These are phyloP conservation scores for Schizophyllum amplum DNA, from an alignment of 1,284 basidiomycete genomes.

Conservation along the genomic window DNA sequence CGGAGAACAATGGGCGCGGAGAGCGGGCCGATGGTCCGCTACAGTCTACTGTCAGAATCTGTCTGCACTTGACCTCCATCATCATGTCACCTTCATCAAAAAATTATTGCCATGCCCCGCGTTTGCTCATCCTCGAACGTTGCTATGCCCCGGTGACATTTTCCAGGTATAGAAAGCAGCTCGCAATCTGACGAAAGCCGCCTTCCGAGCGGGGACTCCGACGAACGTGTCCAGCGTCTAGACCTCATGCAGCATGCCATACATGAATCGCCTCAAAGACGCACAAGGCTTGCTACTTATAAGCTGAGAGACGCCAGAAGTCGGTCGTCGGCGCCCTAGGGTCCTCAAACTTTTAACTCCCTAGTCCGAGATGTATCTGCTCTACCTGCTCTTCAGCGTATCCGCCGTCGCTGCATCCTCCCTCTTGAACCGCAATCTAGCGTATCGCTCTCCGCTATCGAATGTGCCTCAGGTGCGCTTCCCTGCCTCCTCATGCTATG, in stretches of 20 bases:
- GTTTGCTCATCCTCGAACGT: not conserved
- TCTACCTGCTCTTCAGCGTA: constrained; percentile 6
- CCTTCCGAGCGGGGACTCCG: not conserved
- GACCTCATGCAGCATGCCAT: too few relatives aligned
- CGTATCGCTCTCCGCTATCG: constrained; percentile 39
- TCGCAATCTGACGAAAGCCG: not conserved
- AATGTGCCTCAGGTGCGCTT: constrained; percentile 30
- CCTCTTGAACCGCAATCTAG: constrained; percentile 37
- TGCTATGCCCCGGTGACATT: constrained; percentile 8
- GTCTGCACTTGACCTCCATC: not conserved
- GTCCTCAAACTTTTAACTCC: too few relatives aligned
- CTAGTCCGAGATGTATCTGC: not conserved
- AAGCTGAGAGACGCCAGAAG: not conserved
- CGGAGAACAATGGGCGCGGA: too few relatives aligned
- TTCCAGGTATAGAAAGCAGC: constrained; percentile 2
- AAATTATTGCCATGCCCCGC: not conserved
- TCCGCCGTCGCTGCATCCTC: constrained; percentile 19
- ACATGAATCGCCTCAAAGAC: too few relatives aligned
- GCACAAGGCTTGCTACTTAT: too few relatives aligned
- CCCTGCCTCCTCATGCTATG: not conserved
- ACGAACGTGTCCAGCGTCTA: not conserved
- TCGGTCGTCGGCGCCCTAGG: too few relatives aligned
- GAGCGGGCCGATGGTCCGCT: too few relatives aligned
- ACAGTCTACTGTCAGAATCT: not conserved
- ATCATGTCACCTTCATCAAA: not conserved